These are phyloP conservation scores for Epichloe festucae DNA, from an alignment of 2,329 filamentous ascomycete species.

Conservation along the genomic window DNA sequence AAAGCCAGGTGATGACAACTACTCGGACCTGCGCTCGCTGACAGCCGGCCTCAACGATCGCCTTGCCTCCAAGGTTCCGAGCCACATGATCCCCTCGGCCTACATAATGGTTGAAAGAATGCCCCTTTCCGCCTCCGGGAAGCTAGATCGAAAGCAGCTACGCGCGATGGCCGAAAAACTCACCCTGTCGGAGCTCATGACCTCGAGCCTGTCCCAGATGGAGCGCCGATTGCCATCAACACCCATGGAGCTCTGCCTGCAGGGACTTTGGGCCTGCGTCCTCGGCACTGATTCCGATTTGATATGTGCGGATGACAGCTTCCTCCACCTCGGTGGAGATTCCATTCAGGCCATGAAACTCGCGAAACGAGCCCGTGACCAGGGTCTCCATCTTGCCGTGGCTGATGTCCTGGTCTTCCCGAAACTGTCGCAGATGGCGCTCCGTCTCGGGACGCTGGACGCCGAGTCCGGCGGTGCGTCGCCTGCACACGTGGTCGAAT, in stretches of 20 bases:
- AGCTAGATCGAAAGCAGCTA: slow-evolving; percentile 3
- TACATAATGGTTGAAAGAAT: slow-evolving; percentile 1
- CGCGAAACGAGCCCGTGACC: neutral
- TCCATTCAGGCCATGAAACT: slow-evolving; percentile 7
- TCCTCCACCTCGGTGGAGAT: slow-evolving; percentile 7
- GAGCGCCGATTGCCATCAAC: slow-evolving; percentile 5
- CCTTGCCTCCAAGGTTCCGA: neutral
- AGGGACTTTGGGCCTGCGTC: slow-evolving; percentile 3
- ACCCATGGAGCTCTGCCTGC: slow-evolving; percentile 8
- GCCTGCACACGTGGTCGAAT: neutral
- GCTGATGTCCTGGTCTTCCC: neutral
- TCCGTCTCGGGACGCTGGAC: neutral
- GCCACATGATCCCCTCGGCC: slow-evolving; percentile 1
- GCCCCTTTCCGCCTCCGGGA: slow-evolving; percentile 1
- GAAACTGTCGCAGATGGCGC: neutral
- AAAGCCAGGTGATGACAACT: neutral
- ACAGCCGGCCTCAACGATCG: neutral
- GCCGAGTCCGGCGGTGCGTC: neutral
- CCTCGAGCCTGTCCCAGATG: neutral
- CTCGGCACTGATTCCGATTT: neutral
- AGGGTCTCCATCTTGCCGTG: neutral
- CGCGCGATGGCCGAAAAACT: neutral
- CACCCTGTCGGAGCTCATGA: neutral
- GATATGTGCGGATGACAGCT: slow-evolving; percentile 6
- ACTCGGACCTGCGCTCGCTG: neutral